phyloP scores from a whole-genome alignment of 1,284 basidiomycete species.

The Ceratobasidium sp. region DNA sequence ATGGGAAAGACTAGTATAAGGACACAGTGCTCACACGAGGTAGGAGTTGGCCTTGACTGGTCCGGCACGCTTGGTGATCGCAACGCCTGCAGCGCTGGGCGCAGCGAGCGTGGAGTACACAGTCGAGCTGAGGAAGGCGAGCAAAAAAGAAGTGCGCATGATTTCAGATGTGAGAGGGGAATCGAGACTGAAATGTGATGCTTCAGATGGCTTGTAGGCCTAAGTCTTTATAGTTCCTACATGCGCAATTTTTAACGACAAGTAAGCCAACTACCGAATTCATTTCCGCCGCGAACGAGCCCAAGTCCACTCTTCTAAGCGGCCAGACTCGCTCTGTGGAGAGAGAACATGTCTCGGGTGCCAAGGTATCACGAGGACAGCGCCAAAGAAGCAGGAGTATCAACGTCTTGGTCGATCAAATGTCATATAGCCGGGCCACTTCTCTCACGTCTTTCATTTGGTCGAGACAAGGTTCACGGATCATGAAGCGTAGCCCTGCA shows the following conservation, averaged over 20 bases:
- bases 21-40: slow-evolving; percentile 25
- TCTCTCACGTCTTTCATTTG: too few species aligned
- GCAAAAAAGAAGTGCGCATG: not conserved
- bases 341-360: too few species aligned
- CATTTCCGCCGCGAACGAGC: too few species aligned
- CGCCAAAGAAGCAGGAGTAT: too few species aligned
- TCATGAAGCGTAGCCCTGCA: too few species aligned
- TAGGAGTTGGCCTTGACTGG: slow-evolving; percentile 36
- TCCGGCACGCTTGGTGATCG: slow-evolving; percentile 35
- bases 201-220: not conserved
- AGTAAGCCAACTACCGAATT: too few species aligned
- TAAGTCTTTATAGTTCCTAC: not conserved
- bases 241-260: not conserved
- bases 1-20: not conserved
- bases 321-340: too few species aligned
- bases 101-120: slow-evolving; percentile 29
- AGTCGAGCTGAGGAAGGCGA: not conserved
- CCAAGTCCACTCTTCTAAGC: too few species aligned
- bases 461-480: too few species aligned
- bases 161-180: not conserved
- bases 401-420: too few species aligned
- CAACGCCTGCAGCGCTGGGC: not conserved
- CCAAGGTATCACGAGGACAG: too few species aligned
- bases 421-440: too few species aligned
- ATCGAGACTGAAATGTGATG: not conserved